These are phyloP conservation scores for Talaromyces pinophilus DNA, from an alignment of 2,329 filamentous ascomycete genomes.

Conservation along the genomic window DNA sequence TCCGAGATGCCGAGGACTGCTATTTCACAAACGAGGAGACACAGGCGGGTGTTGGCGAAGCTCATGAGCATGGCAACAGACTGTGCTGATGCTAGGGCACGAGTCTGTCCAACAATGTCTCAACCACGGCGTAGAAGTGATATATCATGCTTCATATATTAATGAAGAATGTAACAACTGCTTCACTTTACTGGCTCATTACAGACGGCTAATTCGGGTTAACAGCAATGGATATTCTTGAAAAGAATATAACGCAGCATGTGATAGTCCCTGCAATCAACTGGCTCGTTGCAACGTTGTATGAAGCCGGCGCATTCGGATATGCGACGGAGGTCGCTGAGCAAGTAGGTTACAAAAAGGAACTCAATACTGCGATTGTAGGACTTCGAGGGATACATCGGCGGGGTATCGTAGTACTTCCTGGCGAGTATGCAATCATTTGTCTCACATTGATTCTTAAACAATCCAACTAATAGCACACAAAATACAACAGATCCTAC, in stretches of 20 bases:
- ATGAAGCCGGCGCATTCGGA: slow-evolving; percentile 45
- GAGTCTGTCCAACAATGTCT: slow-evolving; percentile 49
- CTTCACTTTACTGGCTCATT: not conserved
- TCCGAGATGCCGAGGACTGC: slow-evolving; percentile 43
- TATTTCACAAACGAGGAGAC: slow-evolving; percentile 52
- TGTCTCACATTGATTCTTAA: not conserved
- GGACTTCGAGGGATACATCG: slow-evolving; percentile 50
- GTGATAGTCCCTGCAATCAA: slow-evolving; percentile 50
- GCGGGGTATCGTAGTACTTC: slow-evolving; percentile 49
- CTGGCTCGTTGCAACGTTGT: slow-evolving; percentile 44
- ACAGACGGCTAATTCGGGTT: not conserved
- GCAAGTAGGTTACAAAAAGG: slow-evolving; percentile 47
- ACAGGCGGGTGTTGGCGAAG: slow-evolving; percentile 52
- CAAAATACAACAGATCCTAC: slow-evolving; percentile 37
- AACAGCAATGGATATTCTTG: slow-evolving; percentile 34
- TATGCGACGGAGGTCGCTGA: slow-evolving; percentile 48
- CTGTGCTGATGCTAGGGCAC: slow-evolving; percentile 48
- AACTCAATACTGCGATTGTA: slow-evolving; percentile 43
- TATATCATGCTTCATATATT: slow-evolving; percentile 52
- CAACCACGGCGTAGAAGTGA: slow-evolving; percentile 50
- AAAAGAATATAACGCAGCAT: slow-evolving; percentile 42
- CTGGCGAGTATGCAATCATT: slow-evolving; percentile 27
- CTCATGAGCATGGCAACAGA: slow-evolving; percentile 36
- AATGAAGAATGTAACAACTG: slow-evolving; percentile 37
- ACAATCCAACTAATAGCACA: not conserved